Percentiles rank a stretch among this genome's conserved stretches.
Conservation (phyloP, 2,329 filamentous ascomycete species). For the Paecilomyces sp. region DNA sequence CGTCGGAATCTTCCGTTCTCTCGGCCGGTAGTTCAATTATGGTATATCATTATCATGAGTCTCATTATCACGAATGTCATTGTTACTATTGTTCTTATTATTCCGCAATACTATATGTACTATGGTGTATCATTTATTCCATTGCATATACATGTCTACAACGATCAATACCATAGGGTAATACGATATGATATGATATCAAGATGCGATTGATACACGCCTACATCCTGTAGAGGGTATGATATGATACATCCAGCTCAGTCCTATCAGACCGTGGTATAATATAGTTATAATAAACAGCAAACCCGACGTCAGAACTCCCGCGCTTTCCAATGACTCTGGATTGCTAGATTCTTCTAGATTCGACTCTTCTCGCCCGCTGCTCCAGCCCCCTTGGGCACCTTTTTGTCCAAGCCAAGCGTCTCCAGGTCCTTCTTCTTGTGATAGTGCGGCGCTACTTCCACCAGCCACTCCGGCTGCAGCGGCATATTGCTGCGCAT, state of each 20-base stretch:
- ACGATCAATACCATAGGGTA: not conserved
- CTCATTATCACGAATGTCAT: too few relatives aligned
- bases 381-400: constrained; percentile 53
- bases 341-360: constrained; percentile 1
- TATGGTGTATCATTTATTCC: too few relatives aligned
- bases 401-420: constrained; percentile 68
- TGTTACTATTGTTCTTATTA: not conserved
- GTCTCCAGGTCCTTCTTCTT: constrained; percentile 85
- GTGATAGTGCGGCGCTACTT: constrained; percentile 90
- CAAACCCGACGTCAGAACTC: not conserved
- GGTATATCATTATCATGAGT: not conserved
- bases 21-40: not conserved
- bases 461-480: constrained; percentile 74
- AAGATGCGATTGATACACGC: too few relatives aligned
- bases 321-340: not conserved
- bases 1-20: not conserved
- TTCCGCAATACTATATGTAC: not conserved
- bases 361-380: constrained; percentile 32
- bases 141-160: not conserved
- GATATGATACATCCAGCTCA: too few relatives aligned
- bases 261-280: not conserved
- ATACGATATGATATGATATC: not conserved
- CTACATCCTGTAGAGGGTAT: too few relatives aligned
- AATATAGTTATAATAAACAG: not conserved
- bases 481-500: constrained; percentile 84